phyloP scores from a whole-genome alignment of 2,329 filamentous ascomycete species.

The Neonectria magnoliae region DNA sequence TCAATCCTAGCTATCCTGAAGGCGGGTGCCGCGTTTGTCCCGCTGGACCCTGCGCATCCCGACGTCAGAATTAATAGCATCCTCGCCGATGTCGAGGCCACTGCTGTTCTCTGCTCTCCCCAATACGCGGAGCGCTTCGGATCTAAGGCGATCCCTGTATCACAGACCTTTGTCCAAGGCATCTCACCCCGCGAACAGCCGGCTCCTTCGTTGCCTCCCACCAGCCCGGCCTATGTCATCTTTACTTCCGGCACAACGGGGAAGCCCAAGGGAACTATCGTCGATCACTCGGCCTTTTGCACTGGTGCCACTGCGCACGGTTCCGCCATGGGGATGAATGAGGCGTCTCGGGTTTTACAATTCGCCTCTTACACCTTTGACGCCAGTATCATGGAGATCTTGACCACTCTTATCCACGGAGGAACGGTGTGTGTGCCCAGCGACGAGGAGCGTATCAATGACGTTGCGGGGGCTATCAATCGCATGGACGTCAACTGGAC shows the following conservation, averaged over 20 bases:
- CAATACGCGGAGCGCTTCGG: slow-evolving; percentile 16
- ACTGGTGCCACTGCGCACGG: slow-evolving; percentile 15
- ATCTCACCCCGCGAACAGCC: background rate
- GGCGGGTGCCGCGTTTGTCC: slow-evolving; percentile 37
- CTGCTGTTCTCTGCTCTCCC: slow-evolving; percentile 19
- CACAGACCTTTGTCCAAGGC: background rate
- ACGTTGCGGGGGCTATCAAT: slow-evolving; percentile 55
- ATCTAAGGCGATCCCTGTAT: background rate
- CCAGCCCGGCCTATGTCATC: background rate
- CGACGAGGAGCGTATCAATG: slow-evolving; percentile 60
- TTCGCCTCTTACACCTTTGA: slow-evolving; percentile 38
- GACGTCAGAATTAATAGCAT: slow-evolving; percentile 18
- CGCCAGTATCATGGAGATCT: slow-evolving; percentile 22
- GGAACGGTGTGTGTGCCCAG: slow-evolving; percentile 63
- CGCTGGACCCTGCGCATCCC: slow-evolving; percentile 37
- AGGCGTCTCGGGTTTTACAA: slow-evolving; percentile 15
- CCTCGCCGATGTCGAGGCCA: slow-evolving; percentile 12
- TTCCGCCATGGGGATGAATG: slow-evolving; percentile 16
- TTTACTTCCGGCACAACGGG: slow-evolving; percentile 14
- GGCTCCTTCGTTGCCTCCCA: background rate
- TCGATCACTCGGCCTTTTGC: slow-evolving; percentile 23
- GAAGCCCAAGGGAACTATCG: slow-evolving; percentile 13
- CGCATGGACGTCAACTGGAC: slow-evolving; percentile 44
- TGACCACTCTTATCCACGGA: slow-evolving; percentile 42
- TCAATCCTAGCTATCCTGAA: slow-evolving; percentile 41